phyloP scores from a whole-genome alignment of 345 rosid genomes.

The Moricandia arvensis region DNA sequence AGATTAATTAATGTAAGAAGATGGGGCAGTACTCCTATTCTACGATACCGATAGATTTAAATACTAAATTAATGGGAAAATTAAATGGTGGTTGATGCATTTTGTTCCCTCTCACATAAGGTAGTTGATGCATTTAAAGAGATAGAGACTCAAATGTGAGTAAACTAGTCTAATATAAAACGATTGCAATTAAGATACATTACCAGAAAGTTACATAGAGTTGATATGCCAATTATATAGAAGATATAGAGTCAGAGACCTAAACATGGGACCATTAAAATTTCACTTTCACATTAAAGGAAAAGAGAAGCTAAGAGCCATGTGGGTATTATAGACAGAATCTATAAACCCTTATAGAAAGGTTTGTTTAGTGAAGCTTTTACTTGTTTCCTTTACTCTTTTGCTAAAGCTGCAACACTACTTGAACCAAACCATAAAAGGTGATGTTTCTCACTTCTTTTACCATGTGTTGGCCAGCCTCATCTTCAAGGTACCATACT shows the following conservation, averaged over 20 bases:
- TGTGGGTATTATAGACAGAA: conserved; percentile 31
- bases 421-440: neutral
- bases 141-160: neutral
- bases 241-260: conserved; percentile 21
- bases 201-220: neutral
- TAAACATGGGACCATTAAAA: conserved; percentile 30
- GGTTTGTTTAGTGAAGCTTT: conserved; percentile 22
- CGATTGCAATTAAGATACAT: neutral
- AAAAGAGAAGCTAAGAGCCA: conserved; percentile 18
- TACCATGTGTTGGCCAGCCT: conserved; percentile 24
- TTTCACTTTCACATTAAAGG: conserved; percentile 28
- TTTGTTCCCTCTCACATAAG: neutral
- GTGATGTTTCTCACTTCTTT: conserved; percentile 14
- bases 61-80: neutral
- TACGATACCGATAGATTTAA: too few relatives aligned
- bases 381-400: conserved; percentile 34
- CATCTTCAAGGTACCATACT: conserved; percentile 28
- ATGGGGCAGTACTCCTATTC: too few relatives aligned
- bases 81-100: conserved; percentile 15
- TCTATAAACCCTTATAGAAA: conserved; percentile 8
- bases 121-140: conserved; percentile 17
- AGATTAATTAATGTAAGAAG: too few relatives aligned
- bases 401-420: conserved; percentile 38
- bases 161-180: neutral
- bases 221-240: conserved; percentile 22